Evolutionary conservation across 768 basidiomycete species (phyloP).

Genomic region (Pleurotus tuoliensis): DNA sequence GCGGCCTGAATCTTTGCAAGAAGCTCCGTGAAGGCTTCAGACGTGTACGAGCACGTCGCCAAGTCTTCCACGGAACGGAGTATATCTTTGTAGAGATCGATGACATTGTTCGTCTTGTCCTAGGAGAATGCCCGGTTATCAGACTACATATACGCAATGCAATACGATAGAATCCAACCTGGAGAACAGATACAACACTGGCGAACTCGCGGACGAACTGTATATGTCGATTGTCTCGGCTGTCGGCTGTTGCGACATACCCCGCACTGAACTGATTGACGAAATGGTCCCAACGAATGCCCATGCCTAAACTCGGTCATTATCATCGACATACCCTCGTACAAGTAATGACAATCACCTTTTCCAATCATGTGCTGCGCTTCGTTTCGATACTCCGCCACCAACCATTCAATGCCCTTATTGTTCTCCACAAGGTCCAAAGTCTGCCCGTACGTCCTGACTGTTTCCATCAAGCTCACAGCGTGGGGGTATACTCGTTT

Average conservation of each 20-base stretch:
- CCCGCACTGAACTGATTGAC: conserved; percentile 91
- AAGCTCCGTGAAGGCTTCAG: conserved; percentile 77
- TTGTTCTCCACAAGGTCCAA: conserved; percentile 87
- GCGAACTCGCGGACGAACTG: conserved; percentile 96
- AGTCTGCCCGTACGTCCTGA: conserved; percentile 96
- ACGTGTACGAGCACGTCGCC: conserved; percentile 78
- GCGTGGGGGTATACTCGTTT: conserved; percentile 98
- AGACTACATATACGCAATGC: background rate
- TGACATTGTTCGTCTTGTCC: conserved; percentile 94
- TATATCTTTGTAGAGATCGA: conserved; percentile 89
- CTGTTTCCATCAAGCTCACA: conserved; percentile 97
- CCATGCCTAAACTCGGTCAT: conserved; percentile 63
- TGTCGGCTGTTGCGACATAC: conserved; percentile 71
- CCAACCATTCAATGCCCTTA: conserved; percentile 89
- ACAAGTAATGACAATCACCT: conserved; percentile 45
- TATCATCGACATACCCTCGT: background rate
- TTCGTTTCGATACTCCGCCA: conserved; percentile 92
- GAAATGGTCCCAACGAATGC: conserved; percentile 94
- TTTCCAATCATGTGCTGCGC: conserved; percentile 89
- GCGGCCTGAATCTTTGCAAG: conserved; percentile 80
- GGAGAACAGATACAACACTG: conserved; percentile 85
- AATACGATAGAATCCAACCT: conserved; percentile 39
- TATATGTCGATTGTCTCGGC: conserved; percentile 81
- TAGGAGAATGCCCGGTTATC: conserved; percentile 20
- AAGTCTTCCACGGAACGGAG: conserved; percentile 83